Conservation (phyloP, 2,329 filamentous ascomycete genomes). For the Lasiodiplodia sp. region DNA sequence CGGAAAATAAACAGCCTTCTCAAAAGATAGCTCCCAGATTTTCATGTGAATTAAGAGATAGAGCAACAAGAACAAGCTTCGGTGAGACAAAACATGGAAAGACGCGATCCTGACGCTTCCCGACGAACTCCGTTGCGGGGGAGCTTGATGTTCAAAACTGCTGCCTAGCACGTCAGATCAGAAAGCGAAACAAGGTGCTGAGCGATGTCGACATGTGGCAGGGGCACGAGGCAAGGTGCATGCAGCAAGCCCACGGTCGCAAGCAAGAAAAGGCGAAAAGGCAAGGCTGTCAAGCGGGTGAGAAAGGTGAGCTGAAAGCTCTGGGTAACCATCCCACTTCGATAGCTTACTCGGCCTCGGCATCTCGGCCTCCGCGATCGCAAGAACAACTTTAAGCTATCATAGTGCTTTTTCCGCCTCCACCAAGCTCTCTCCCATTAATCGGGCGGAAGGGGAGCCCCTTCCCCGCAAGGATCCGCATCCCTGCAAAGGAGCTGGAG, state of each 20-base stretch:
- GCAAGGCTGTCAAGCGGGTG: neutral
- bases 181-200: neutral
- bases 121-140: neutral
- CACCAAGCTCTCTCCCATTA: neutral
- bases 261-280: neutral
- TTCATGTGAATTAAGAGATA: neutral
- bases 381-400: neutral
- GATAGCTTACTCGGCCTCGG: neutral
- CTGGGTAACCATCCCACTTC: neutral
- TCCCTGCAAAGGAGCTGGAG: neutral
- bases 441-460: neutral
- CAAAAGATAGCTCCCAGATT: neutral
- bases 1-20: neutral
- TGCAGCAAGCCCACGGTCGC: neutral
- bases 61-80: neutral
- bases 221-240: neutral
- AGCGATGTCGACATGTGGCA: conserved; percentile 5
- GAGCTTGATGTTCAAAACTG: conserved; percentile 12
- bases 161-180: conserved; percentile 2
- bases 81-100: neutral
- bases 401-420: neutral
- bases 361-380: neutral
- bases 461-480: conserved; percentile 1
- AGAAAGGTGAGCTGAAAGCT: neutral
- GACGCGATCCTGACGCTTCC: neutral